A percentile compares a stretch with the other conserved stretches of the same genome.
Conservation (phyloP, 1,284 basidiomycete species). For the Malassezia cuniculi region DNA sequence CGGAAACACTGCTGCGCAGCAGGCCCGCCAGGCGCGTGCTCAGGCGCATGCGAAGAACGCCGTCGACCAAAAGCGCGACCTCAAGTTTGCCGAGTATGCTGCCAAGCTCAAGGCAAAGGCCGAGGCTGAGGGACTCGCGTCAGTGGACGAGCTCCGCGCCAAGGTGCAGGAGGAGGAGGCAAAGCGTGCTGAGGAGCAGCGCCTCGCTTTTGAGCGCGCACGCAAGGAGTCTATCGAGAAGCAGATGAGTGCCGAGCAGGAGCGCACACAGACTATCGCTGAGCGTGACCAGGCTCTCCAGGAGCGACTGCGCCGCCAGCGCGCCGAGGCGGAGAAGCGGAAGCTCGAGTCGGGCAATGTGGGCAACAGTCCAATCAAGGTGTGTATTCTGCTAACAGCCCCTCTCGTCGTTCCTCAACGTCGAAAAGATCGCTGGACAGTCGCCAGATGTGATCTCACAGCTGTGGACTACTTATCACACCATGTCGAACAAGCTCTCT, state of each 20-base stretch:
- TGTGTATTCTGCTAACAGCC: neutral
- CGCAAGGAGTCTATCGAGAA: neutral
- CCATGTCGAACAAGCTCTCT: constrained; percentile 38
- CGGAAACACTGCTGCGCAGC: neutral
- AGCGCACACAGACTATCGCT: constrained; percentile 11
- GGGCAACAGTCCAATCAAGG: constrained; percentile 22
- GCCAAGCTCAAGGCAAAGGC: constrained; percentile 34
- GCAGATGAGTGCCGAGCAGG: constrained; percentile 9
- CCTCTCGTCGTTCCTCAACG: constrained; percentile 21
- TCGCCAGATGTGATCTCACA: constrained; percentile 25
- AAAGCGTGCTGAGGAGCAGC: constrained; percentile 15
- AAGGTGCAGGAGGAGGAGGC: constrained; percentile 20
- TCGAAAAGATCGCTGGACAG: constrained; percentile 26
- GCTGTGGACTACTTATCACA: constrained; percentile 42
- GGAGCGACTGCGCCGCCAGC: constrained; percentile 1
- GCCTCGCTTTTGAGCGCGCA: neutral
- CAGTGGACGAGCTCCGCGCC: constrained; percentile 24
- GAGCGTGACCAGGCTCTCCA: constrained; percentile 11
- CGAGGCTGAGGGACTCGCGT: constrained; percentile 19
- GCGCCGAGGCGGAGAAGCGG: neutral
- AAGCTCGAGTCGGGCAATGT: constrained; percentile 13
- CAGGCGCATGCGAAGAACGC: constrained; percentile 1
- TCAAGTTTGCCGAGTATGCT: constrained; percentile 33
- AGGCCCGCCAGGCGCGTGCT: neutral
- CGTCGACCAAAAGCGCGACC: constrained; percentile 21